Conservation (phyloP, 805 yeast species). For the Candida suzukii region DNA sequence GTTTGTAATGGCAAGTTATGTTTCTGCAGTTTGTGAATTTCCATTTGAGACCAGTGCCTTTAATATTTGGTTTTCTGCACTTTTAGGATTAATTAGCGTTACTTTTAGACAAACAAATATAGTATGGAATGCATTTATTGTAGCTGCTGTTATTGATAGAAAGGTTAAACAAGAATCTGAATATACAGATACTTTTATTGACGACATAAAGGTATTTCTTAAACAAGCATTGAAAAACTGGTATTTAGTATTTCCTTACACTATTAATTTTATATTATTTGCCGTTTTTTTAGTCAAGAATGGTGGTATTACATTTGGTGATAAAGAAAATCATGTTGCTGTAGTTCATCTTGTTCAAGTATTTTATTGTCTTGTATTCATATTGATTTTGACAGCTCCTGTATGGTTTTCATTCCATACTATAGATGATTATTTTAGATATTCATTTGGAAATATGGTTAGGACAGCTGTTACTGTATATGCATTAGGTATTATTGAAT, state of each 20-base stretch:
- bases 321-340: conserved; percentile 74
- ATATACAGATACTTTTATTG: conserved; percentile 26
- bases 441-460: conserved; percentile 19
- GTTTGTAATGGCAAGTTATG: conserved; percentile 49
- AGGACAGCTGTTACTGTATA: conserved; percentile 5
- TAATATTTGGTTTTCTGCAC: conserved; percentile 35
- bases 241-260: conserved; percentile 40
- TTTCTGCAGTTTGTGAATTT: conserved; percentile 31
- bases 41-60: conserved; percentile 11
- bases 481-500: conserved; percentile 30
- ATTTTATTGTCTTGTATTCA: conserved; percentile 67
- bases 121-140: conserved; percentile 68
- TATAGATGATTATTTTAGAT: conserved; percentile 31
- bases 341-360: conserved; percentile 73
- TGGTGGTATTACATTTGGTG: conserved; percentile 88
- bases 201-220: conserved; percentile 15
- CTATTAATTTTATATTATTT: conserved; percentile 46
- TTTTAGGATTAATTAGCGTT: conserved; percentile 56
- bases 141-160: conserved; percentile 47
- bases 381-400: conserved; percentile 64
- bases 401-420: conserved; percentile 51
- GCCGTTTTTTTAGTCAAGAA: conserved; percentile 52
- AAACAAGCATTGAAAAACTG: conserved; percentile 24
- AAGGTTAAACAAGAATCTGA: conserved; percentile 27
- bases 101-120: conserved; percentile 88